phyloP scores from a whole-genome alignment of 352 stramenopile genomes.

The Globisporangium mamillatum region DNA sequence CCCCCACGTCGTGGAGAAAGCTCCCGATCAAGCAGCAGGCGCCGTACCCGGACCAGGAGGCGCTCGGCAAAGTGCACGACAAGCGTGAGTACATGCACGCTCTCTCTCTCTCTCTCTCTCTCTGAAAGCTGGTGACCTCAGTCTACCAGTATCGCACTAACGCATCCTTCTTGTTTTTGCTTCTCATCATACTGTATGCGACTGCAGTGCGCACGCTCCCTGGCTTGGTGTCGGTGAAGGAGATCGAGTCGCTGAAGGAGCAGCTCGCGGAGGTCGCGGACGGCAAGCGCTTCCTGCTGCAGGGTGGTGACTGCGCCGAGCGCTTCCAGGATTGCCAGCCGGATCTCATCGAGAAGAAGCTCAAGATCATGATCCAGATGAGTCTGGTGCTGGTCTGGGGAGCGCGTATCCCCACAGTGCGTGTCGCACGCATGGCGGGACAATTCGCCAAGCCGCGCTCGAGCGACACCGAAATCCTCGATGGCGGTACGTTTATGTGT shows the following conservation, averaged over 20 bases:
- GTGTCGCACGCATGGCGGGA: conserved; percentile 96
- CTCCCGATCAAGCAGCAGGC: conserved; percentile 85
- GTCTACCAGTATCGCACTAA: neutral
- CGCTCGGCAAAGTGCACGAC: conserved; percentile 67
- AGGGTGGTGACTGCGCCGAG: conserved; percentile 98
- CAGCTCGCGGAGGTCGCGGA: conserved; percentile 92
- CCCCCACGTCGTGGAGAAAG: conserved; percentile 68
- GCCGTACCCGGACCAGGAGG: conserved; percentile 58
- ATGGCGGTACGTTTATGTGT: conserved; percentile 57
- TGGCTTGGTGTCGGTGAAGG: conserved; percentile 95
- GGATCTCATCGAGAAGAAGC: conserved; percentile 88
- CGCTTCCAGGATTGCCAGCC: conserved; percentile 92
- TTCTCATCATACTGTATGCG: neutral
- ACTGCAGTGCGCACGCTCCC: conserved; percentile 70
- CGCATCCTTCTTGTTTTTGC: conserved; percentile 32
- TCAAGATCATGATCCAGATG: conserved; percentile 97
- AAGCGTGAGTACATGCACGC: conserved; percentile 44
- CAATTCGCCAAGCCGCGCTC: conserved; percentile 98
- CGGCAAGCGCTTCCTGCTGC: conserved; percentile 97
- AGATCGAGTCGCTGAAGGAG: conserved; percentile 91
- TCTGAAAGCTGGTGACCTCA: neutral
- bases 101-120: too few species aligned
- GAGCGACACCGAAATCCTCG: conserved; percentile 92
- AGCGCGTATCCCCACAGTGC: conserved; percentile 95
- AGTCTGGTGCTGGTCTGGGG: conserved; percentile 97